Evolutionary conservation across 2,329 filamentous ascomycete species (phyloP).

Genomic region (Geoglossum cookeanum): DNA sequence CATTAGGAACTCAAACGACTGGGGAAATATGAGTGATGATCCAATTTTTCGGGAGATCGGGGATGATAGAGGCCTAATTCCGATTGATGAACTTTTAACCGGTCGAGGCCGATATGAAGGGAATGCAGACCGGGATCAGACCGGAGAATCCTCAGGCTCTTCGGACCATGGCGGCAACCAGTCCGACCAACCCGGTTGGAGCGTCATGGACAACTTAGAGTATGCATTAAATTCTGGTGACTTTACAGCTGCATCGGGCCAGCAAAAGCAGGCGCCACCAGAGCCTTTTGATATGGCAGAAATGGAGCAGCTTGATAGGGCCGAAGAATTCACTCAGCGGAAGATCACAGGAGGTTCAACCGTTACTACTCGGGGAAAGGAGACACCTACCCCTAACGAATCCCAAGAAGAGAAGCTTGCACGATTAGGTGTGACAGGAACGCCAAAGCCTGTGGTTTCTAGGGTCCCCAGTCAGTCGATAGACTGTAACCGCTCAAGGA

Average conservation of each 20-base stretch:
- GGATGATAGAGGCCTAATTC: slow-evolving; percentile 21
- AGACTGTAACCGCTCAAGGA: not conserved
- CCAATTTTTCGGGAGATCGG: slow-evolving; percentile 29
- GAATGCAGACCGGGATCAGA: slow-evolving; percentile 16
- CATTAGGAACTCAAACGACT: slow-evolving; percentile 29
- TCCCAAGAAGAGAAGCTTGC: slow-evolving; percentile 14
- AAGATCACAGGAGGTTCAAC: not conserved
- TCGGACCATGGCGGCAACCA: not conserved
- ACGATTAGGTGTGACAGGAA: slow-evolving; percentile 19
- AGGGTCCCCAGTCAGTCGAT: not conserved
- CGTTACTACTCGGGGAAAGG: slow-evolving; percentile 15
- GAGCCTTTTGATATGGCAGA: slow-evolving; percentile 2
- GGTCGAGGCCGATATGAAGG: slow-evolving; percentile 17
- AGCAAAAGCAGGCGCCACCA: not conserved
- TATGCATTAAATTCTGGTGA: not conserved
- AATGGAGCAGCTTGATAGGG: slow-evolving; percentile 2
- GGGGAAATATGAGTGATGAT: slow-evolving; percentile 29
- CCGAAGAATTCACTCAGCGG: slow-evolving; percentile 2
- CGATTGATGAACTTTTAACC: slow-evolving; percentile 24
- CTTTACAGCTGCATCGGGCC: not conserved
- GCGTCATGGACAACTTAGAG: not conserved
- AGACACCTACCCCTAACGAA: slow-evolving; percentile 19
- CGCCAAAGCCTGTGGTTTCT: slow-evolving; percentile 15
- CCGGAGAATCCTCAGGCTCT: slow-evolving; percentile 1
- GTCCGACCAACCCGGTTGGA: not conserved